Base-by-base conservation (phyloP, 2,329 filamentous ascomycete species). In the Paecilomyces niveus region DNA sequence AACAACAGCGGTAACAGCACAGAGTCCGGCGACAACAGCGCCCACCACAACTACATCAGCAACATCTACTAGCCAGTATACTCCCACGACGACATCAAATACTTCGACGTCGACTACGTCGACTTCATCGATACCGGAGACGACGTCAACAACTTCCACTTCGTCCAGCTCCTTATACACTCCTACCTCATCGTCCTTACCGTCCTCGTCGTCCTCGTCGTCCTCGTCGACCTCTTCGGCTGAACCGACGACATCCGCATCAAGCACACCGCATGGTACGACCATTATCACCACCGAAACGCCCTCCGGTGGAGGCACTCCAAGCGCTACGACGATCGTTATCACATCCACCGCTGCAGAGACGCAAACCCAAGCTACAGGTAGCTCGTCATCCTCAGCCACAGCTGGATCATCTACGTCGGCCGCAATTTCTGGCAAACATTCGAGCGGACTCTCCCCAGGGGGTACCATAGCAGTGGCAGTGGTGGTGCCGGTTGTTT, bases 401-500 rank as follows among this genome's bases (percentile, higher is more conserved):
- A 65, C 68, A 21, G 64, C 66, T 15, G 70, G 65, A 15, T 60
- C 68, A 1, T 65, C 70, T 2, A 59, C 65, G 5, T 63, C 71
- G 15, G 59, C 66, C 4, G 65, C 69, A 35, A 58, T 67, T 21
- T 66, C 63, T 6, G 57, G 63, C 29, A 61, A 65, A 31, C 65
- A 65, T 39, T 70, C 67, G 10, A 58, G 63, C 33, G 76, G 78
- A 15, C 71, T 80, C 8, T 75, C 76, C 10, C 66, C 74, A 4
- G 72, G 82, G 33, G 88, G 88, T 54, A 92, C 85, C 65, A 96
- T 96, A 61, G 93, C 94, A 7, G 87, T 97, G 55, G 93, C 92
- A 2, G 94, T 99, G 0, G 91, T 97, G 5, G 89, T 97, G 1
- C 94, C 94, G 3, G 93, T 99, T 54, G 91, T 87, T 1, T 91